phyloP scores from a whole-genome alignment of 1,284 basidiomycete genomes.

The Leccinum griseonigrum region DNA sequence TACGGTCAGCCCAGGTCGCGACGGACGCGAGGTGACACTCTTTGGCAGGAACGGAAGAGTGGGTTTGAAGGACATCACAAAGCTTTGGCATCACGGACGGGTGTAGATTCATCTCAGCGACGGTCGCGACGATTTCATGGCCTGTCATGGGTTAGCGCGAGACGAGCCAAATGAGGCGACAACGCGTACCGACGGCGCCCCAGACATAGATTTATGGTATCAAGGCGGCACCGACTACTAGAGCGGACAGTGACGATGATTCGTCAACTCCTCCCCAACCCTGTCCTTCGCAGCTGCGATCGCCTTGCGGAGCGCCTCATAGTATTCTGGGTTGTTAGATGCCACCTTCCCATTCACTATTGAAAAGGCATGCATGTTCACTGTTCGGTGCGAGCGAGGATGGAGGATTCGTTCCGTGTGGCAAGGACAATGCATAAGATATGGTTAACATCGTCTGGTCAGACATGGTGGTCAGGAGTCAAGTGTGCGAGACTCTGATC shows the following conservation, averaged over 20 bases:
- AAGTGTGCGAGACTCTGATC: not conserved
- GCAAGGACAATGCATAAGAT: constrained; percentile 51
- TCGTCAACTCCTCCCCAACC: constrained; percentile 61
- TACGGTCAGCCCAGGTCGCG: constrained; percentile 83
- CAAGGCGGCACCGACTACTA: constrained; percentile 16
- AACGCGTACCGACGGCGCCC: constrained; percentile 42
- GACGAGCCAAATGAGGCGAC: not conserved
- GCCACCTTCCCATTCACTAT: constrained; percentile 21
- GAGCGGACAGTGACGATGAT: constrained; percentile 11
- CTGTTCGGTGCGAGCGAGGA: constrained; percentile 16
- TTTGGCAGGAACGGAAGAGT: constrained; percentile 13
- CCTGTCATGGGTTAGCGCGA: not conserved
- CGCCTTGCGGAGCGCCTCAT: constrained; percentile 46
- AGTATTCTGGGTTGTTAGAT: constrained; percentile 40
- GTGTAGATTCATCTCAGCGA: constrained; percentile 88
- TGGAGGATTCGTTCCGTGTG: constrained; percentile 27
- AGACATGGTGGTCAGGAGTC: constrained; percentile 31
- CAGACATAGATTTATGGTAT: constrained; percentile 36
- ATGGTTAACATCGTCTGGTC: constrained; percentile 37
- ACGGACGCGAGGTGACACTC: constrained; percentile 76
- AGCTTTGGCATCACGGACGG: constrained; percentile 69
- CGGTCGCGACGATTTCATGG: constrained; percentile 90
- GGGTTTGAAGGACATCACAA: constrained; percentile 55
- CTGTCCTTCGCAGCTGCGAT: constrained; percentile 49
- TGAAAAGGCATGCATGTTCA: constrained; percentile 27